These are phyloP conservation scores for Amaranthus cruentus DNA, from an alignment of 148 eudicot genomes.

Conservation along the genomic window DNA sequence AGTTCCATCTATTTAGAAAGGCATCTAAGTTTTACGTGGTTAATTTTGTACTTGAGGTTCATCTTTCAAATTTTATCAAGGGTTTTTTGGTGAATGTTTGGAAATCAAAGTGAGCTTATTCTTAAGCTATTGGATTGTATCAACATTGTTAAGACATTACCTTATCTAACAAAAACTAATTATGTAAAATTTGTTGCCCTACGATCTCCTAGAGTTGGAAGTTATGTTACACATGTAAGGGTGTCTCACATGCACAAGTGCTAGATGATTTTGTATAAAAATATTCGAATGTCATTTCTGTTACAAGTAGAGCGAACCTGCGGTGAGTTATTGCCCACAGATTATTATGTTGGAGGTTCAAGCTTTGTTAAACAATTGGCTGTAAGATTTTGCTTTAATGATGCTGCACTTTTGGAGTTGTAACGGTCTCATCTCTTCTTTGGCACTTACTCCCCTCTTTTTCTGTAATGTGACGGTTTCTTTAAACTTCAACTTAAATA, in stretches of 20 bases:
- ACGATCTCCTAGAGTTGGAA: background rate
- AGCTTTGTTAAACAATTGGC: background rate
- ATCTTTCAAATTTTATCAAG: too few relatives aligned
- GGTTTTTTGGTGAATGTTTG: too few relatives aligned
- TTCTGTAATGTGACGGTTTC: background rate
- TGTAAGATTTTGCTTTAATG: slow-evolving; percentile 7
- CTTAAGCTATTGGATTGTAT: too few relatives aligned
- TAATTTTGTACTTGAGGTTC: too few relatives aligned
- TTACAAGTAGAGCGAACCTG: background rate
- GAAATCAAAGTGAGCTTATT: too few relatives aligned
- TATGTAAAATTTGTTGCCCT: background rate
- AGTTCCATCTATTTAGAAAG: background rate
- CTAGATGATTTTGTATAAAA: background rate
- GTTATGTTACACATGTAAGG: background rate
- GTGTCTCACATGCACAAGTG: background rate
- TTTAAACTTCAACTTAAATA: background rate
- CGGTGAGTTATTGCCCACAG: background rate
- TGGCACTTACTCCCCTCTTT: slow-evolving; percentile 1
- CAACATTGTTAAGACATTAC: background rate
- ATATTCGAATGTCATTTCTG: background rate
- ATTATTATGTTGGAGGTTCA: background rate
- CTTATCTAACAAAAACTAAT: background rate
- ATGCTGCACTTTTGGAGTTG: slow-evolving; percentile 16
- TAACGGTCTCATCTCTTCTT: slow-evolving; percentile 7
- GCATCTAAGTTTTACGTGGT: too few relatives aligned